These are phyloP conservation scores for Arabidopsis suecica DNA, from an alignment of 345 rosid genomes.

Conservation along the genomic window DNA sequence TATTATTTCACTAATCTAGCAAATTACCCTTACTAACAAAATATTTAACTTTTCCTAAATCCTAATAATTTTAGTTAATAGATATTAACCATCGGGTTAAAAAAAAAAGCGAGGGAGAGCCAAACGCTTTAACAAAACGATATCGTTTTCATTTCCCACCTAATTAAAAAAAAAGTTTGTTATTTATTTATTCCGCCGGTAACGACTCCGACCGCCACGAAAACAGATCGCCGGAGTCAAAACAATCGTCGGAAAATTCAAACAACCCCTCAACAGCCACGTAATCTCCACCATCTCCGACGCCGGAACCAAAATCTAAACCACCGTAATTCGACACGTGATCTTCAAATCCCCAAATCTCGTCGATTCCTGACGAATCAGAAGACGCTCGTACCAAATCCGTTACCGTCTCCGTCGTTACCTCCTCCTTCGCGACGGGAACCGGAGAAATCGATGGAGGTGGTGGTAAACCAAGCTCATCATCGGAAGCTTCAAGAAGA, in stretches of 20 bases:
- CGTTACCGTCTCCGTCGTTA: slow-evolving; percentile 33
- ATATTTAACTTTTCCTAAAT: slow-evolving; percentile 34
- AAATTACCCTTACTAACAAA: slow-evolving; percentile 12
- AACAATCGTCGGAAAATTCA: slow-evolving; percentile 51
- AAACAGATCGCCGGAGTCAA: slow-evolving; percentile 52
- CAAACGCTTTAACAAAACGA: slow-evolving; percentile 46
- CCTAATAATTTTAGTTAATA: slow-evolving; percentile 27
- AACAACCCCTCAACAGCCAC: slow-evolving; percentile 72
- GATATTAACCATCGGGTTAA: slow-evolving; percentile 29
- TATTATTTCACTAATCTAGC: background rate
- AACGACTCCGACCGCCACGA: slow-evolving; percentile 67
- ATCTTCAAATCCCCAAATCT: slow-evolving; percentile 53
- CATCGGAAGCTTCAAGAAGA: slow-evolving; percentile 84
- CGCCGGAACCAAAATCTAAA: slow-evolving; percentile 53
- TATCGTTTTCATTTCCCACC: slow-evolving; percentile 39
- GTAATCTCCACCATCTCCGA: slow-evolving; percentile 48
- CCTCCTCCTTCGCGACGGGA: slow-evolving; percentile 41
- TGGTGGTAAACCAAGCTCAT: slow-evolving; percentile 86
- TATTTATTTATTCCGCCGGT: slow-evolving; percentile 48
- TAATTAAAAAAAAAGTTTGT: slow-evolving; percentile 24
- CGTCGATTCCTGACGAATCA: slow-evolving; percentile 45
- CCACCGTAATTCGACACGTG: slow-evolving; percentile 52
- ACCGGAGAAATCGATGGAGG: slow-evolving; percentile 42
- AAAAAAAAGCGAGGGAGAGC: slow-evolving; percentile 34
- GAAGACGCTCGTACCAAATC: slow-evolving; percentile 47